A percentile compares a stretch with the other conserved stretches of the same genome.
phyloP scores from a whole-genome alignment of 192 early-diverging fungal species.

The Chytriomyces sp. region DNA sequence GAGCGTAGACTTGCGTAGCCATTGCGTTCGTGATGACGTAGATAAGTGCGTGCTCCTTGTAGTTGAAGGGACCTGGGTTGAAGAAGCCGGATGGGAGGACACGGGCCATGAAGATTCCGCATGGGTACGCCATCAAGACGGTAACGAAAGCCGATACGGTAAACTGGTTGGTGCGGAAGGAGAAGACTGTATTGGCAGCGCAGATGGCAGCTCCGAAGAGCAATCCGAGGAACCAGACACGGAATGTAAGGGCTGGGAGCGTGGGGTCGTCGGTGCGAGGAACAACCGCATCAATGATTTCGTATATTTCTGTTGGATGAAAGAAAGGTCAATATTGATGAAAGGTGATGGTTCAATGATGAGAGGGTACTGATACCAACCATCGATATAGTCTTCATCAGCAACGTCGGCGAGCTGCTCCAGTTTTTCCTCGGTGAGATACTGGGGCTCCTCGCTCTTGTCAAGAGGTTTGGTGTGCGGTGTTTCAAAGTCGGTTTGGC shows the following conservation, averaged over 20 bases:
- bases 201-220: conserved; percentile 25
- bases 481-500: no score
- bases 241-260: conserved; percentile 49
- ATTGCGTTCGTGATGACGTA: conserved; percentile 27
- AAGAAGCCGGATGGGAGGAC: conserved; percentile 53
- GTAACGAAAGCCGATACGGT: conserved; percentile 48
- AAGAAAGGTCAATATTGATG: background rate
- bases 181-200: conserved; percentile 59
- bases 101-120: conserved; percentile 58
- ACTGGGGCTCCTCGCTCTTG: background rate
- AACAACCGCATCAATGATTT: conserved; percentile 31
- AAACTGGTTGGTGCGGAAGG: conserved; percentile 67
- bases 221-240: conserved; percentile 47
- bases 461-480: no score
- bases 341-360: background rate
- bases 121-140: conserved; percentile 70
- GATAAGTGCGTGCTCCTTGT: conserved; percentile 59
- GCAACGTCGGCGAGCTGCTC: background rate
- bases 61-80: conserved; percentile 56
- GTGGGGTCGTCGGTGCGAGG: conserved; percentile 48
- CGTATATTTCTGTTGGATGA: background rate
- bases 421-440: background rate
- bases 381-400: background rate
- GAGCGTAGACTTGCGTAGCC: conserved; percentile 46
- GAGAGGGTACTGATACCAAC: background rate